phyloP scores from a whole-genome alignment of 768 basidiomycete species.

The Cubamyces sp. region DNA sequence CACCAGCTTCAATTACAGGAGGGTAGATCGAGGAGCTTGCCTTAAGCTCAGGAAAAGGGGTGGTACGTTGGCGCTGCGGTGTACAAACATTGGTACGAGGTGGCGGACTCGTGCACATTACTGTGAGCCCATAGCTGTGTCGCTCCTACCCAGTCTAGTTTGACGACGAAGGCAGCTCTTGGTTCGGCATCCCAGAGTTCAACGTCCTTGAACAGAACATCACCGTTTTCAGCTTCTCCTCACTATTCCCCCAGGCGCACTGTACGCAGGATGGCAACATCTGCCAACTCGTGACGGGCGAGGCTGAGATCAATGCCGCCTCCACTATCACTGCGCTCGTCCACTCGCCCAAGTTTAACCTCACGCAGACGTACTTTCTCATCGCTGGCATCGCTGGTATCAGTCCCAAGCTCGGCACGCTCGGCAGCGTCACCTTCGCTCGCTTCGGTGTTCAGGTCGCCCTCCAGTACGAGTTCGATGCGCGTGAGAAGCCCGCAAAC shows the following conservation, averaged over 20 bases:
- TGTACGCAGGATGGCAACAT: constrained; percentile 40
- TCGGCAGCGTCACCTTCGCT: constrained; percentile 43
- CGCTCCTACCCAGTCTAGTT: constrained; percentile 10
- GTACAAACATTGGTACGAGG: too few relatives aligned
- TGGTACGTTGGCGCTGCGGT: too few relatives aligned
- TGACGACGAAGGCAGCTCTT: constrained; percentile 17
- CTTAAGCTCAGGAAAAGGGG: too few relatives aligned
- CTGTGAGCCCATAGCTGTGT: too few relatives aligned
- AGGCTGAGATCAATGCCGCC: constrained; percentile 49
- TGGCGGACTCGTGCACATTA: too few relatives aligned
- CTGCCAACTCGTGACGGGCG: constrained; percentile 44
- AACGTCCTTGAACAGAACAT: constrained; percentile 41
- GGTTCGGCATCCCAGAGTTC: constrained; percentile 35
- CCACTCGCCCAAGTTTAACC: constrained; percentile 40
- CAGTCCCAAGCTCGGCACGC: constrained; percentile 43
- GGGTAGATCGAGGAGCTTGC: too few relatives aligned
- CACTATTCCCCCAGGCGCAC: constrained; percentile 41
- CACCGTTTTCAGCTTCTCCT: constrained; percentile 43
- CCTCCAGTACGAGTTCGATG: constrained; percentile 46
- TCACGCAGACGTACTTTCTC: constrained; percentile 46
- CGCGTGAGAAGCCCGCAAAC: constrained; percentile 43
- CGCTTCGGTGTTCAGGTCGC: constrained; percentile 44
- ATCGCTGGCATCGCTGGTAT: constrained; percentile 47
- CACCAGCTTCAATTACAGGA: too few relatives aligned
- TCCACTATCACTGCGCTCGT: constrained; percentile 37